A percentile compares a stretch with the other conserved stretches of the same genome.
phyloP scores from a whole-genome alignment of 2,329 filamentous ascomycete genomes.

The Penicillium sp. region DNA sequence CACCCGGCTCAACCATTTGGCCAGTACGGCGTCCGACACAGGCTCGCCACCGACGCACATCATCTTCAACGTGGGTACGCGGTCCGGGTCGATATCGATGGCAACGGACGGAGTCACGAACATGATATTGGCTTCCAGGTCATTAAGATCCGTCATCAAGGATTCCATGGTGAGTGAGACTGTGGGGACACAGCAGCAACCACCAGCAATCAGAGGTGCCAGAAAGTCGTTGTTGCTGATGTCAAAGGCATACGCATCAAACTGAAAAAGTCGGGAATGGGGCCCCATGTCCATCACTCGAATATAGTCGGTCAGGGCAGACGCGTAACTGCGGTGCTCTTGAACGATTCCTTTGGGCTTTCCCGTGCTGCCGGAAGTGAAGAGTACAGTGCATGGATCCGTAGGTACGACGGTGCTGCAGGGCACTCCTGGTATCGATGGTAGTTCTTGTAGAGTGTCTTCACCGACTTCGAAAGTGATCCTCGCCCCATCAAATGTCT shows the following conservation, averaged over 20 bases:
- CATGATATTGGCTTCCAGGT: slow-evolving; percentile 20
- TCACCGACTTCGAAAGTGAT: not conserved
- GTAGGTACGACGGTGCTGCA: slow-evolving; percentile 10
- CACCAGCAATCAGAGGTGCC: slow-evolving; percentile 19
- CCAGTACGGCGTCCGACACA: slow-evolving; percentile 19
- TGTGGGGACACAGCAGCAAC: slow-evolving; percentile 26
- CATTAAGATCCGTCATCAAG: slow-evolving; percentile 16
- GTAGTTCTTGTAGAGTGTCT: not conserved
- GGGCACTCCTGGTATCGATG: not conserved
- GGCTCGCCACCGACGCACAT: slow-evolving; percentile 28
- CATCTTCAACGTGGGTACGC: slow-evolving; percentile 18
- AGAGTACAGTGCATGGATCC: slow-evolving; percentile 22
- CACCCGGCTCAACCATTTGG: slow-evolving; percentile 14
- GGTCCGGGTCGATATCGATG: slow-evolving; percentile 15
- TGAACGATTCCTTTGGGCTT: slow-evolving; percentile 26
- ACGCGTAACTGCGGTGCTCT: slow-evolving; percentile 23
- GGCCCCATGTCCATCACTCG: slow-evolving; percentile 15
- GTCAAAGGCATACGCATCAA: slow-evolving; percentile 28
- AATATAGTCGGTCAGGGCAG: slow-evolving; percentile 20
- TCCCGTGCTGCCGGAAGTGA: slow-evolving; percentile 28
- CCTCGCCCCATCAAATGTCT: not conserved
- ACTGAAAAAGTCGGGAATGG: slow-evolving; percentile 22
- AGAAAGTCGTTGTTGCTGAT: slow-evolving; percentile 28
- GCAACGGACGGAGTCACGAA: slow-evolving; percentile 26
- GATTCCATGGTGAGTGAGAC: slow-evolving; percentile 9